Percentiles rank a stretch among this genome's conserved stretches.
Conservation (phyloP, 2,329 filamentous ascomycete genomes). For the Botrytis deweyae region DNA sequence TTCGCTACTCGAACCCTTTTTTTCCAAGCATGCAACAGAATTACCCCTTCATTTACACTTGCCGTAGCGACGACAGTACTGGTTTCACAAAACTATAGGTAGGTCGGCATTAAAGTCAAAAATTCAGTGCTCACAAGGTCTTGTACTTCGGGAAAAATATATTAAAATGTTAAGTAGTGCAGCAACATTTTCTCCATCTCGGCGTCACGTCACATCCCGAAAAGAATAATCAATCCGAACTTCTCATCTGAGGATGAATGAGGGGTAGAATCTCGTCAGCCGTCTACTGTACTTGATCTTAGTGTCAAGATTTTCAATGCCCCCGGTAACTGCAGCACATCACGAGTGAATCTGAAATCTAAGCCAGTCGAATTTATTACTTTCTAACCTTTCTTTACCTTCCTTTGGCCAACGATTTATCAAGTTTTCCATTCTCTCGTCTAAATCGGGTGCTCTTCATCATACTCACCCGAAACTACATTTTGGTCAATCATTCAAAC, state of each 20-base stretch:
- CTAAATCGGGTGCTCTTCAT: not conserved
- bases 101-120: not conserved
- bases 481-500: not conserved
- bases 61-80: slow-evolving; percentile 6
- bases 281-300: not conserved
- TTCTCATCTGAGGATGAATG: slow-evolving; percentile 5
- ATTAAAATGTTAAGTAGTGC: not conserved
- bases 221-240: not conserved
- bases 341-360: slow-evolving; percentile 5
- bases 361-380: not conserved
- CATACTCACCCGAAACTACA: not conserved
- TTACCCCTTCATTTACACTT: slow-evolving; percentile 15
- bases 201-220: slow-evolving; percentile 12
- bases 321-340: not conserved
- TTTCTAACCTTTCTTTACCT: not conserved
- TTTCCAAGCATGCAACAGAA: not conserved
- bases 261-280: slow-evolving; percentile 11
- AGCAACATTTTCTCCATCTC: not conserved
- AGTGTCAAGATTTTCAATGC: slow-evolving; percentile 14
- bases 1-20: slow-evolving; percentile 4
- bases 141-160: not conserved
- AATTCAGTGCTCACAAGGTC: not conserved
- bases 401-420: not conserved
- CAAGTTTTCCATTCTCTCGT: not conserved
- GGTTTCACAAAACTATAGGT: not conserved